These are phyloP conservation scores for Tribonema minus DNA, from an alignment of 108 stramenopile species.

Conservation along the genomic window DNA sequence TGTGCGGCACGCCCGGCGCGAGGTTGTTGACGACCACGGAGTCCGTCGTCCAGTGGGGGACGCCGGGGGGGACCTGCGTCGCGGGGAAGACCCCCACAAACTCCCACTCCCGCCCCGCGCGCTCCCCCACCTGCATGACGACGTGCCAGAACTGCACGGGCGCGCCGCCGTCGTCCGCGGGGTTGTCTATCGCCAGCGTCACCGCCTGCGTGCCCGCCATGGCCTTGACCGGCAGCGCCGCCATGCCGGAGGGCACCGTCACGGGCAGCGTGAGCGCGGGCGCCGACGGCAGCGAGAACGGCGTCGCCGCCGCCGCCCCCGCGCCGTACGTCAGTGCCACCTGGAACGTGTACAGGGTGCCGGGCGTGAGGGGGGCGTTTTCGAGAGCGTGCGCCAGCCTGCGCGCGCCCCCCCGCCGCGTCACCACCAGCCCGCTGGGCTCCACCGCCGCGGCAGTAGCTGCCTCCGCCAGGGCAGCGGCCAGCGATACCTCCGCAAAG, in stretches of 20 bases:
- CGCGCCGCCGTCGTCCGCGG: background rate
- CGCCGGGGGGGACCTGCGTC: background rate
- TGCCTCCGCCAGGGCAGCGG: background rate
- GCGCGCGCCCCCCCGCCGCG: background rate
- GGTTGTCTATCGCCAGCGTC: background rate
- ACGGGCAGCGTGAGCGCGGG: background rate
- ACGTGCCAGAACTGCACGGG: background rate
- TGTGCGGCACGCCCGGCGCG: conserved; percentile 8
- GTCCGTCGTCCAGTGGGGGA: background rate
- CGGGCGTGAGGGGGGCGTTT: background rate
- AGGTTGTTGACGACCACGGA: conserved; percentile 5
- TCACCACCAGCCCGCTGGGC: no score
- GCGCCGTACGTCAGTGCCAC: background rate
- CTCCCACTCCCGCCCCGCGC: background rate
- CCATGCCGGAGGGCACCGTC: background rate
- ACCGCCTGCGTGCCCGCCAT: background rate
- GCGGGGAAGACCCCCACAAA: background rate
- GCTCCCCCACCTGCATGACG: no score
- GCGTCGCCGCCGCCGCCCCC: background rate
- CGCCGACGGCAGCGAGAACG: background rate
- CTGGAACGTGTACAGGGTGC: conserved; percentile 10
- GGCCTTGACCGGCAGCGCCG: background rate
- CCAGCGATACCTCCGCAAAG: background rate
- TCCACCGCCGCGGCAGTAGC: background rate
- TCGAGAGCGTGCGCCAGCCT: background rate